These are phyloP conservation scores for Pichia eremophila DNA, from an alignment of 805 yeast species.

Conservation along the genomic window DNA sequence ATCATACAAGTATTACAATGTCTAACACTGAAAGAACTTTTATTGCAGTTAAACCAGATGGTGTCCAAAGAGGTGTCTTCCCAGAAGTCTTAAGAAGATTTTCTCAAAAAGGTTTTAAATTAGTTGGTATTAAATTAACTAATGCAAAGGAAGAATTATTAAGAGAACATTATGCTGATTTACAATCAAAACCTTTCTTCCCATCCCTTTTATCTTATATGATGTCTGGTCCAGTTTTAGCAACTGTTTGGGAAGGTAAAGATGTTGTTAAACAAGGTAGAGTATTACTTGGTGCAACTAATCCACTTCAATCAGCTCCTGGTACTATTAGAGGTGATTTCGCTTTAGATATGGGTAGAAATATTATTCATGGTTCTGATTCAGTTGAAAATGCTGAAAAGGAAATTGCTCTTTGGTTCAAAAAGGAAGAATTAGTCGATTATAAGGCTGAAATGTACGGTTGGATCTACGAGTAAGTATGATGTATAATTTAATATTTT, in stretches of 20 bases:
- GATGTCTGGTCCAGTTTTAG: conserved; percentile 97
- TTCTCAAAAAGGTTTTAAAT: conserved; percentile 95
- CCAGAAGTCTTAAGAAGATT: conserved; percentile 85
- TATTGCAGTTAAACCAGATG: conserved; percentile 96
- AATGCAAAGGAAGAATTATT: conserved; percentile 79
- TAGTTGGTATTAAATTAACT: conserved; percentile 89
- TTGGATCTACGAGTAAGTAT: conserved; percentile 86
- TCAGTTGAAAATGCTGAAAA: conserved; percentile 95
- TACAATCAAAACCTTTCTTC: conserved; percentile 94
- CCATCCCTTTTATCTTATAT: conserved; percentile 93
- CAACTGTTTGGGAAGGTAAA: conserved; percentile 99
- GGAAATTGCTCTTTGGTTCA: conserved; percentile 97
- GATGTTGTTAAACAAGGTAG: conserved; percentile 99
- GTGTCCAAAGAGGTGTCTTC: conserved; percentile 98
- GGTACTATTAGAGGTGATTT: conserved; percentile 99
- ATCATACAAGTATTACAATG: conserved; percentile 24
- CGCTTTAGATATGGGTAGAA: conserved; percentile 98
- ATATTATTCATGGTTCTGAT: conserved; percentile 98
- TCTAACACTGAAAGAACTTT: conserved; percentile 76
- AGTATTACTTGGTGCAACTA: conserved; percentile 96
- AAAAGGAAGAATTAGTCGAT: conserved; percentile 87
- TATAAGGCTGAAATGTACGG: conserved; percentile 78
- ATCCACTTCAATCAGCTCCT: conserved; percentile 94
- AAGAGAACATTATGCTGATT: conserved; percentile 92
- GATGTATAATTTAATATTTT: too few species aligned